Evolutionary conservation across 1,139 yeast species (phyloP).

Genomic region (Saccharomyces hybrid): DNA sequence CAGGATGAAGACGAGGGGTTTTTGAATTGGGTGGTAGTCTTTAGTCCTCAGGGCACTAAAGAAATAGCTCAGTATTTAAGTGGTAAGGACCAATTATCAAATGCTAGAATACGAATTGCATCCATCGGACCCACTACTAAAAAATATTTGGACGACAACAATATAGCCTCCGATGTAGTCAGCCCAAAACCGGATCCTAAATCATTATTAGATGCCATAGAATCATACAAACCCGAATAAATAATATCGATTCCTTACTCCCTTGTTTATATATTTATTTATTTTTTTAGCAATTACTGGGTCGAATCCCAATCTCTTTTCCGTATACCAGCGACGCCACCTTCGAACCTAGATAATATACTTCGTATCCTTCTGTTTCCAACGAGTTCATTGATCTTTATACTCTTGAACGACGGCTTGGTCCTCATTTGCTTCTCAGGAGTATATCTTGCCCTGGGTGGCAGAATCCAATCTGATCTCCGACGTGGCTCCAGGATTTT

Average conservation of each 20-base stretch:
- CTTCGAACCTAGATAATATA: slow-evolving; percentile 27
- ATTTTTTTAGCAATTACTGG: not conserved
- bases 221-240: slow-evolving; percentile 1
- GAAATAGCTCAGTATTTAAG: slow-evolving; percentile 44
- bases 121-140: slow-evolving; percentile 93
- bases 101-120: slow-evolving; percentile 44
- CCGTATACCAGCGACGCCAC: slow-evolving; percentile 31
- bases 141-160: slow-evolving; percentile 45
- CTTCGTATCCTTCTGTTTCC: slow-evolving; percentile 20
- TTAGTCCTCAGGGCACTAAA: slow-evolving; percentile 85
- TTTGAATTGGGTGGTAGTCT: slow-evolving; percentile 66
- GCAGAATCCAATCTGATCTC: slow-evolving; percentile 31
- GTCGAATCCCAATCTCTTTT: slow-evolving; percentile 16
- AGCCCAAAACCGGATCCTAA: slow-evolving; percentile 68
- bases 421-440: slow-evolving; percentile 31
- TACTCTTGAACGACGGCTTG: slow-evolving; percentile 24
- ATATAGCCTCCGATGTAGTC: slow-evolving; percentile 52
- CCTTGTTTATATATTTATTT: not conserved
- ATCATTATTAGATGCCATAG: slow-evolving; percentile 40
- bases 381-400: slow-evolving; percentile 28
- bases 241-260: not conserved
- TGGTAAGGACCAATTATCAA: not conserved
- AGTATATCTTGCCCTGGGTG: slow-evolving; percentile 25
- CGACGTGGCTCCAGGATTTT: slow-evolving; percentile 26
- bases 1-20: not conserved